Base-by-base conservation (phyloP, 2,329 filamentous ascomycete genomes). In the Tolypocladium paradoxum region DNA sequence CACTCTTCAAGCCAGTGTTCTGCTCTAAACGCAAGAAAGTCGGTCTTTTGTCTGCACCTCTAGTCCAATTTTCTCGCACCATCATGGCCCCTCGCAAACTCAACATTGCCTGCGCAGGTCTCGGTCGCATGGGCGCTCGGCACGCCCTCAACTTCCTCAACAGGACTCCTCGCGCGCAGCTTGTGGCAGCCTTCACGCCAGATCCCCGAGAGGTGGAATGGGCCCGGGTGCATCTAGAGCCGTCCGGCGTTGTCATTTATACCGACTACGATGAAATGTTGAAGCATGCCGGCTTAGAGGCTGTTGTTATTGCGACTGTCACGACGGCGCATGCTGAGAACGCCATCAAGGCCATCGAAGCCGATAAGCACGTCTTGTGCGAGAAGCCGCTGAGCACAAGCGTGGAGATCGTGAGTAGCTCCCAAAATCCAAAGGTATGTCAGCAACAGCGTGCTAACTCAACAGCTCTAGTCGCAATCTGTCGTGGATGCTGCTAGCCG, bases 341-440 rank as follows among this genome's bases (percentile, higher is more conserved):
- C 60, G 72, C 78, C 6, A 77, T 79, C 61, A 72, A 75, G 57
- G 77, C 77, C 24, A 80, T 83, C 50, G 64, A 76, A 50, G 70
- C 70, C 4, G 73, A 75, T 49, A 73, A 76, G 60, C 79, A 82
- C 59, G 77, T 82, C 0, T 66, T 82, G 14, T 82, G 78, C 62
- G 79, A 83, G 69, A 82, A 82, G 69, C 79, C 78, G 3, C 62
- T 81, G 48, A 77, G 74, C 50, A 85, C 79, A 0, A 77, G 73
- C 54, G 70, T 81, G 9, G 77, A 81, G 57, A 70, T 81, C 51
- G 80, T 82, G 68, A 58, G 75, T 68, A n/a, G n/a, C n/a, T n/a
- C n/a, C n/a, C n/a, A n/a, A n/a, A n/a, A n/a, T n/a, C n/a, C n/a
- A n/a, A n/a, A n/a, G n/a, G n/a, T n/a, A n/a, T n/a, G n/a, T n/a